Percentiles rank a stretch among this genome's conserved stretches.
These are phyloP conservation scores for Lachancea cidri DNA, from an alignment of 805 yeast species.

Conservation along the genomic window DNA sequence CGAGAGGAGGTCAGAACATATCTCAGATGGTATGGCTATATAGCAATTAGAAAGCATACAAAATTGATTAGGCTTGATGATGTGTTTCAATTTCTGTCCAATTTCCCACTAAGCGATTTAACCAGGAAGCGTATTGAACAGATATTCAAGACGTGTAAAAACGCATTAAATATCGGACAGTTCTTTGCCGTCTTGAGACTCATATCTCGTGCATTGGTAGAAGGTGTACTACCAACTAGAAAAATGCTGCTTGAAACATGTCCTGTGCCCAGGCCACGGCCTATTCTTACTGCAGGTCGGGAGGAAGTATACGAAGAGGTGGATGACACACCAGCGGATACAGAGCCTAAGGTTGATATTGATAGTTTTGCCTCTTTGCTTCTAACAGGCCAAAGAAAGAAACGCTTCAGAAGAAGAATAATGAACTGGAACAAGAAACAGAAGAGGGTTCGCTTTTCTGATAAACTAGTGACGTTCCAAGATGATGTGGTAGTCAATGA, in stretches of 20 bases:
- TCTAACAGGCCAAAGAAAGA: slow-evolving; percentile 73
- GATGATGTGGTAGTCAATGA: slow-evolving; percentile 13
- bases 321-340: slow-evolving; percentile 25
- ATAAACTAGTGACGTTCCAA: slow-evolving; percentile 47
- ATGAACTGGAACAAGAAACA: slow-evolving; percentile 35
- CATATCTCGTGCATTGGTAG: slow-evolving; percentile 58
- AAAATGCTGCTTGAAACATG: slow-evolving; percentile 49
- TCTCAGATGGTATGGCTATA: slow-evolving; percentile 88
- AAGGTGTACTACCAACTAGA: slow-evolving; percentile 49
- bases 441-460: slow-evolving; percentile 70
- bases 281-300: slow-evolving; percentile 63
- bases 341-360: slow-evolving; percentile 54
- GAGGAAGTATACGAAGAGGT: slow-evolving; percentile 43
- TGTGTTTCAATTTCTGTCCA: slow-evolving; percentile 68
- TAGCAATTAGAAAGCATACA: slow-evolving; percentile 64
- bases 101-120: slow-evolving; percentile 58
- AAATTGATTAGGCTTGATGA: slow-evolving; percentile 67
- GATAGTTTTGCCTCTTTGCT: slow-evolving; percentile 82
- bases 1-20: slow-evolving; percentile 78
- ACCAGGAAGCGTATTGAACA: slow-evolving; percentile 46
- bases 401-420: slow-evolving; percentile 34
- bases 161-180: slow-evolving; percentile 76
- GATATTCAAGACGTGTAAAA: slow-evolving; percentile 47
- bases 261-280: slow-evolving; percentile 71
- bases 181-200: slow-evolving; percentile 84